These are phyloP conservation scores for Didymella sp. DNA, from an alignment of 2,329 filamentous ascomycete genomes.

Conservation along the genomic window DNA sequence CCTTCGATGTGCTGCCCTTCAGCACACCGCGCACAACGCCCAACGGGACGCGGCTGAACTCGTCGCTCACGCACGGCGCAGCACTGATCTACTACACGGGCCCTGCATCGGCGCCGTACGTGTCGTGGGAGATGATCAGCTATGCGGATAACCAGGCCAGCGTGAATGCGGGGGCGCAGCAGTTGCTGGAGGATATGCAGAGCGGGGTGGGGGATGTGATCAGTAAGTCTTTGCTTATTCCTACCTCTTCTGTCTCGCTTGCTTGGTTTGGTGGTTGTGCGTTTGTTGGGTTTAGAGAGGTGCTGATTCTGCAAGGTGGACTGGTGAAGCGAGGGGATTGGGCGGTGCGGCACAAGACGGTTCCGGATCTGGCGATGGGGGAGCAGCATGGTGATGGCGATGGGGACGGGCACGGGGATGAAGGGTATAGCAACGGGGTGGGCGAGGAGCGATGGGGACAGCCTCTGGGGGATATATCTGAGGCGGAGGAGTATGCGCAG, in stretches of 20 bases:
- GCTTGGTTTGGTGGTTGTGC: background rate
- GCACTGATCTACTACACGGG: slow-evolving; percentile 18
- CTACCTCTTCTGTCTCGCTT: background rate
- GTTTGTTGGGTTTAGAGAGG: background rate
- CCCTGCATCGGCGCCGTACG: background rate
- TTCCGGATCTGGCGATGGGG: slow-evolving; percentile 12
- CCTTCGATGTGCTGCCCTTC: slow-evolving; percentile 11
- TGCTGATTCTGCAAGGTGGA: too few relatives aligned
- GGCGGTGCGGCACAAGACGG: slow-evolving; percentile 6
- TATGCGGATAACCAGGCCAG: slow-evolving; percentile 4
- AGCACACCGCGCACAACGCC: background rate
- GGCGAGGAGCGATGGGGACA: slow-evolving; percentile 4
- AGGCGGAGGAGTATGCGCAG: slow-evolving; percentile 6
- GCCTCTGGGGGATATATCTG: background rate
- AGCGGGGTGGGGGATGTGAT: slow-evolving; percentile 13
- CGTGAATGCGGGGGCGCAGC: slow-evolving; percentile 6
- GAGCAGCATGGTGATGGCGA: slow-evolving; percentile 1
- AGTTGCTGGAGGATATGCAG: slow-evolving; percentile 15
- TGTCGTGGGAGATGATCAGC: slow-evolving; percentile 13
- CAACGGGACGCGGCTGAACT: background rate
- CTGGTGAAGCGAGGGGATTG: slow-evolving; percentile 10
- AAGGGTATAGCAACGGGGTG: background rate
- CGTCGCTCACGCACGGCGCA: slow-evolving; percentile 2
- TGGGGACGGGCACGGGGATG: background rate
- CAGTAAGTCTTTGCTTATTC: background rate